phyloP scores from a whole-genome alignment of 768 basidiomycete genomes.

The Trametes cinnabarina region DNA sequence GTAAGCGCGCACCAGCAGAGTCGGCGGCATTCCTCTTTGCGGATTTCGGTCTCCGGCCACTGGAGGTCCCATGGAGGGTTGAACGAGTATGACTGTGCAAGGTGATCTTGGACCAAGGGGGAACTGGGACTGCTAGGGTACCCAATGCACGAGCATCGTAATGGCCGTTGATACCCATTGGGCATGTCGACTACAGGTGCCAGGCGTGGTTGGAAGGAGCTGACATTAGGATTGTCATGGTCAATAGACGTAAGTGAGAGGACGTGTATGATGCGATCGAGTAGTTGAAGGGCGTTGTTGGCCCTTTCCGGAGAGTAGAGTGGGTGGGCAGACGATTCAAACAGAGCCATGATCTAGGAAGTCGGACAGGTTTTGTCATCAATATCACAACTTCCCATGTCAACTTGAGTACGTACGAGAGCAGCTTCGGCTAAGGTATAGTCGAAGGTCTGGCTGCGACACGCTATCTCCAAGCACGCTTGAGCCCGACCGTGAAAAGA shows the following conservation, averaged over 20 bases:
- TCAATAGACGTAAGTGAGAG: constrained; percentile 59
- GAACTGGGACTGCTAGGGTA: constrained; percentile 28
- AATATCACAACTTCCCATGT: background rate
- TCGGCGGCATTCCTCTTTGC: constrained; percentile 70
- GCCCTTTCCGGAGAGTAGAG: constrained; percentile 56
- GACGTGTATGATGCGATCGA: constrained; percentile 64
- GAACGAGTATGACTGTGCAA: constrained; percentile 45
- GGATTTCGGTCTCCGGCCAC: constrained; percentile 55
- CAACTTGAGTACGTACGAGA: constrained; percentile 41
- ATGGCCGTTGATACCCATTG: constrained; percentile 21
- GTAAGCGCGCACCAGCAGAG: constrained; percentile 75
- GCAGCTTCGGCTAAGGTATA: constrained; percentile 71
- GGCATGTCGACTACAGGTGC: constrained; percentile 23
- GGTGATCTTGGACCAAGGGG: constrained; percentile 30
- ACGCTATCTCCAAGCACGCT: constrained; percentile 49
- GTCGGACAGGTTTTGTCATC: background rate
- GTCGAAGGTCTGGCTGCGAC: constrained; percentile 53
- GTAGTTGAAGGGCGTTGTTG: constrained; percentile 48
- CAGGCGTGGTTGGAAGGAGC: constrained; percentile 2
- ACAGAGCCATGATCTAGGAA: constrained; percentile 69
- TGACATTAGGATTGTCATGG: constrained; percentile 40
- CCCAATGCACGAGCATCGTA: constrained; percentile 47
- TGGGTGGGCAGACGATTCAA: constrained; percentile 74
- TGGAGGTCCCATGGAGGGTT: constrained; percentile 59
- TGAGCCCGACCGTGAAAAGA: constrained; percentile 58